phyloP scores from a whole-genome alignment of 768 basidiomycete genomes.

The Russula sp. region DNA sequence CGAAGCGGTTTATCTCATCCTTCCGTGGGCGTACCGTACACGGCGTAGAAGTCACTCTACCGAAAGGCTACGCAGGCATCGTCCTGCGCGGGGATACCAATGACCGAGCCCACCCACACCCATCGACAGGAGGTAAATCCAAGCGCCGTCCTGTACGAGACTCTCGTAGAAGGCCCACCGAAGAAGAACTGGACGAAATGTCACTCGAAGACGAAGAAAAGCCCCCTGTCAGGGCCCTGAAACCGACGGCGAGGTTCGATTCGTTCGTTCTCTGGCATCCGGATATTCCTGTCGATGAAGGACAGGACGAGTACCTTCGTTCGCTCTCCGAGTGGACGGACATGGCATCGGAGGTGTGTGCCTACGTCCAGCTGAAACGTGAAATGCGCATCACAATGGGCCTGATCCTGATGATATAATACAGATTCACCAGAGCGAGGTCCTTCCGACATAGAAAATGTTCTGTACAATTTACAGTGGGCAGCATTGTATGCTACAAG shows the following conservation, averaged over 20 bases:
- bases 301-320: slow-evolving; percentile 67
- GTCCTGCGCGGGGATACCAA: slow-evolving; percentile 46
- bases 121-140: slow-evolving; percentile 33
- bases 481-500: background rate
- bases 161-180: slow-evolving; percentile 35
- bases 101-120: slow-evolving; percentile 12
- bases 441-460: background rate
- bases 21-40: slow-evolving; percentile 78
- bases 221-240: slow-evolving; percentile 39
- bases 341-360: slow-evolving; percentile 58
- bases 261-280: slow-evolving; percentile 75
- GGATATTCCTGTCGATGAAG: slow-evolving; percentile 67
- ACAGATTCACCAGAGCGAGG: slow-evolving; percentile 17
- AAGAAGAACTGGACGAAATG: slow-evolving; percentile 31
- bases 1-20: slow-evolving; percentile 52
- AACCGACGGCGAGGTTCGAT: slow-evolving; percentile 54
- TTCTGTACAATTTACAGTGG: background rate
- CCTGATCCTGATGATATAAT: slow-evolving; percentile 1
- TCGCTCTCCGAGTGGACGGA: slow-evolving; percentile 68
- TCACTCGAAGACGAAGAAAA: slow-evolving; percentile 32
- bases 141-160: slow-evolving; percentile 32
- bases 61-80: slow-evolving; percentile 65
- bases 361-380: slow-evolving; percentile 35
- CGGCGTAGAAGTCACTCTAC: slow-evolving; percentile 59
- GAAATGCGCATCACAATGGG: background rate